Percentiles rank a stretch among this genome's conserved stretches.
phyloP scores from a whole-genome alignment of 495 filamentous ascomycete species.

The Penicillium macrosclerotiorum region DNA sequence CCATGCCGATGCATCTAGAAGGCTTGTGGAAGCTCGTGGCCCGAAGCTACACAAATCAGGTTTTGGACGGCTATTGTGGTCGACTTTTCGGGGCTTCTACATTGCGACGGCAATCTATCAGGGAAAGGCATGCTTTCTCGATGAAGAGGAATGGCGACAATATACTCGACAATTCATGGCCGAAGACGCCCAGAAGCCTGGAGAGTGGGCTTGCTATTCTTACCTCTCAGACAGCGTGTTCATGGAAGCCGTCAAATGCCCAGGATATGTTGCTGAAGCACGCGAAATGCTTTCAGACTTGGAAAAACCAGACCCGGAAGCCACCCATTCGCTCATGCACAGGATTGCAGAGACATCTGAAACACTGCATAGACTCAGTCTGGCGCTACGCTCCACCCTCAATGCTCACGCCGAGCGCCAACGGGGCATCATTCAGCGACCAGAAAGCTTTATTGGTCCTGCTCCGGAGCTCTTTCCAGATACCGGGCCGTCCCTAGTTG shows the following conservation, averaged over 20 bases:
- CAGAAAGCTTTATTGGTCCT: constrained; percentile 22
- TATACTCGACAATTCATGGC: constrained; percentile 17
- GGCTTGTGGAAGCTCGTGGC: constrained; percentile 29
- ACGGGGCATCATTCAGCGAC: constrained; percentile 25
- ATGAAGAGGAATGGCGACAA: constrained; percentile 28
- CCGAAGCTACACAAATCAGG: constrained; percentile 18
- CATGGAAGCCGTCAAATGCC: constrained; percentile 33
- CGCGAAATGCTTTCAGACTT: constrained; percentile 15
- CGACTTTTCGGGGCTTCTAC: constrained; percentile 34
- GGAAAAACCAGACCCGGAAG: neutral
- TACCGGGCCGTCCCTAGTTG: constrained; percentile 27
- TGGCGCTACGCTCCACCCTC: constrained; percentile 24
- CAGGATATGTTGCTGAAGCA: constrained; percentile 29
- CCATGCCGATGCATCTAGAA: constrained; percentile 30
- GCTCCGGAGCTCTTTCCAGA: constrained; percentile 26
- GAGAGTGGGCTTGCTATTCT: constrained; percentile 24
- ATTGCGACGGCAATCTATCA: constrained; percentile 29
- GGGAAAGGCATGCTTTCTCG: constrained; percentile 32
- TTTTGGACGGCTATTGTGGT: constrained; percentile 28
- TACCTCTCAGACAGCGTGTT: constrained; percentile 24
- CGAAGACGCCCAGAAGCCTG: constrained; percentile 27
- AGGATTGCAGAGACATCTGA: constrained; percentile 21
- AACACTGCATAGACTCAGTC: constrained; percentile 7
- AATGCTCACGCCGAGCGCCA: constrained; percentile 22
- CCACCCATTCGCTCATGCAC: constrained; percentile 7